A percentile compares a stretch with the other conserved stretches of the same genome.
Conservation (phyloP, 75 land plant species). For the Ceratopteris richardii region DNA sequence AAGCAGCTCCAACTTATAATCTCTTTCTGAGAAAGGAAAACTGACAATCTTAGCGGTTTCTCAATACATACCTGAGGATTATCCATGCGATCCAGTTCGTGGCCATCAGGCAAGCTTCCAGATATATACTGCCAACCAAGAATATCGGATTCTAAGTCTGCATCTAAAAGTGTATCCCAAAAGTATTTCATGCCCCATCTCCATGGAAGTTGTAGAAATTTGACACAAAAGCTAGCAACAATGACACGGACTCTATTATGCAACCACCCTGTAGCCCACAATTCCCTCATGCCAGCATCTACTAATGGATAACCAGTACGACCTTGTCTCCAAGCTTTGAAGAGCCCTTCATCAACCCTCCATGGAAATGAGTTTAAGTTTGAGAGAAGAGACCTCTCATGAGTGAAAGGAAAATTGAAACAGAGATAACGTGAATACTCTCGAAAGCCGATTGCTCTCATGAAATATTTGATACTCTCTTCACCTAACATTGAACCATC, state of each 20-base stretch:
- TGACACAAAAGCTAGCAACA: constrained; percentile 90
- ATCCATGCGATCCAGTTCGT: constrained; percentile 44
- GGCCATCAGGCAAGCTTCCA: constrained; percentile 82
- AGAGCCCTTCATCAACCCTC: constrained; percentile 67
- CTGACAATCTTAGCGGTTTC: background rate
- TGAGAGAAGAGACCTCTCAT: constrained; percentile 84
- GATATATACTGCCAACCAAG: constrained; percentile 96
- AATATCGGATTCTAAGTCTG: constrained; percentile 83
- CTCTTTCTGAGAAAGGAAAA: background rate
- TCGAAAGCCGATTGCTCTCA: constrained; percentile 79
- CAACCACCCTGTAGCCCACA: constrained; percentile 99
- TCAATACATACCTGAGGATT: background rate
- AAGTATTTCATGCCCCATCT: constrained; percentile 99
- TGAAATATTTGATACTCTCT: constrained; percentile 72
- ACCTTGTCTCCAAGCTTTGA: constrained; percentile 96
- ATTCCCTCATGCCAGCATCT: constrained; percentile 99
- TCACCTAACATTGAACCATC: constrained; percentile 76
- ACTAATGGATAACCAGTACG: constrained; percentile 94
- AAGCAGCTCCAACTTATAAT: background rate
- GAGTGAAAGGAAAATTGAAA: constrained; percentile 89
- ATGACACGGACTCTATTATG: constrained; percentile 91
- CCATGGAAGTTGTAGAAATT: constrained; percentile 91
- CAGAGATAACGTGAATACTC: constrained; percentile 92
- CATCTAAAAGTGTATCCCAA: constrained; percentile 90
- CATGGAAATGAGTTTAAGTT: constrained; percentile 86